Conservation (phyloP, 495 filamentous ascomycete genomes). For the Sphaerosporella brunnea region DNA sequence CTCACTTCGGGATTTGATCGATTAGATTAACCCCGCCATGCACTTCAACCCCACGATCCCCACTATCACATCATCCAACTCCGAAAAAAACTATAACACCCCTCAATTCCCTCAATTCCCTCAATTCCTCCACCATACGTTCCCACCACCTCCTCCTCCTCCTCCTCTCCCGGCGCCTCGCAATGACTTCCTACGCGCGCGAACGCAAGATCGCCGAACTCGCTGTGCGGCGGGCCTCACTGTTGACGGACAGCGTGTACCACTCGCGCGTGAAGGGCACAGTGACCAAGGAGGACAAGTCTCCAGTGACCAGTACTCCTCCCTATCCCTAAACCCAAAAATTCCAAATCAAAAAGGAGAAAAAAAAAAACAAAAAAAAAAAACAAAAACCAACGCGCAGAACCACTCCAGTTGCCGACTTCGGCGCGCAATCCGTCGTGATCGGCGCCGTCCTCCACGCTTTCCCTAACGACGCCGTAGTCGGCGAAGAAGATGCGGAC, state of each 20-base stretch:
- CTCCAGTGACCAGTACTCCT: slow-evolving; percentile 59
- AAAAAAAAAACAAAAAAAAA: no score
- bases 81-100: slow-evolving; percentile 1
- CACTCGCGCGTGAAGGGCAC: slow-evolving; percentile 83
- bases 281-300: slow-evolving; percentile 80
- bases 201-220: slow-evolving; percentile 78
- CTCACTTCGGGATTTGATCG: not conserved
- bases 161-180: slow-evolving; percentile 1
- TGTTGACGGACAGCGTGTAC: slow-evolving; percentile 87
- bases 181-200: slow-evolving; percentile 44
- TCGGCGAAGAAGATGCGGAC: slow-evolving; percentile 84
- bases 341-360: no score
- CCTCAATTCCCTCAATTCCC: not conserved
- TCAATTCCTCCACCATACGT: slow-evolving; percentile 8
- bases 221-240: slow-evolving; percentile 72
- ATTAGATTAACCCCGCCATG: not conserved
- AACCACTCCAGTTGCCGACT: slow-evolving; percentile 52
- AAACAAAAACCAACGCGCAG: no score
- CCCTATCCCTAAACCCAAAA: no score
- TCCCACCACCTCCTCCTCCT: not conserved
- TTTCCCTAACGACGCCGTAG: slow-evolving; percentile 80
- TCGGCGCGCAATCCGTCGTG: slow-evolving; percentile 91
- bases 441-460: slow-evolving; percentile 72
- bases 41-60: not conserved
- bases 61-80: not conserved